Evolutionary conservation across 106 monocot genomes (phyloP), one percentile per base, ranked within the genome.

Genomic region (Ottelia alismoides): DNA sequence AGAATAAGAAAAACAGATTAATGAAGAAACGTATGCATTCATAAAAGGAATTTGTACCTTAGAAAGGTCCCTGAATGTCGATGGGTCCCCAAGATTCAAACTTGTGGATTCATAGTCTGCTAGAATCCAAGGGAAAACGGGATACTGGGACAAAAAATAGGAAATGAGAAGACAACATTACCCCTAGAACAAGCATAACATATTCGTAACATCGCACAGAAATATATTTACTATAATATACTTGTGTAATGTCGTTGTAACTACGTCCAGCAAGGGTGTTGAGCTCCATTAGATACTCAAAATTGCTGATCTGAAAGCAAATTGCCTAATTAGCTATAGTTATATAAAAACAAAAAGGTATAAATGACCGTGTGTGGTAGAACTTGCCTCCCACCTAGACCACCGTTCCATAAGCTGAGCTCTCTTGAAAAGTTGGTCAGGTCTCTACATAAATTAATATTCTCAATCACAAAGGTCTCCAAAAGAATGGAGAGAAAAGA

Each of bases 171-270:
- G 35, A 6, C 35, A 40, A 40, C 4, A 40, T 4, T 6, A 14
- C 4, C 35, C 35, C 4, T 12, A 20, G 12, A 20, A 20, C 3
- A 49, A 17, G 19, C 48, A 10, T 20, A 10, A n/a, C 16, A 43
- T 43, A 43, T 43, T 43, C 40, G 40, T 43, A 7, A 43, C 16
- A 43, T 43, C 6, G 40, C n/a, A n/a, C n/a, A 59, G 7, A 46
- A 6, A 35, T 35, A n/a, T 27, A 20, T 16, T 27, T 24, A 25
- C n/a, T 3, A 17, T 26, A 49, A 60, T 25, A 28, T 17, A 98
- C 98, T 90, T 98, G 98, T 30, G 98, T 90, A 32, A 98, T 90
- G 74, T 98, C 98, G 66, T 98, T 98, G 74, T 98, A 98, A 78
- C 90, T 98, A 31, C 98, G 81, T 18, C 98, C 98, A 70, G 90